Evolutionary conservation across 768 basidiomycete species (phyloP).

Genomic region (Rhizopogon vinicolor): DNA sequence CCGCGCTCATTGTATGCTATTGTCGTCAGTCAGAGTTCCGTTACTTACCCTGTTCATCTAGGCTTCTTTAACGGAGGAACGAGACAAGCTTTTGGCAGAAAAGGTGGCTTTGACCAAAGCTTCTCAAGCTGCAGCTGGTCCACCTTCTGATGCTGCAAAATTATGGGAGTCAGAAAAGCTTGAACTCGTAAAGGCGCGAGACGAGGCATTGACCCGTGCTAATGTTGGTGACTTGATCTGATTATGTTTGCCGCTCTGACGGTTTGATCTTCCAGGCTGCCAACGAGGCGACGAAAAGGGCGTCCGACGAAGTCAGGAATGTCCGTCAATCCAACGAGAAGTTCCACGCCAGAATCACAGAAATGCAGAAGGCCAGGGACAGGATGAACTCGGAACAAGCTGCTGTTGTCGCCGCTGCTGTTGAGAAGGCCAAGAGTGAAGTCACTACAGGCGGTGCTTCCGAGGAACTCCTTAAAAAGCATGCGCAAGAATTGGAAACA

Average conservation of each 20-base stretch:
- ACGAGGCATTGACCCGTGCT: slow-evolving; percentile 53
- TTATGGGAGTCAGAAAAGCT: slow-evolving; percentile 58
- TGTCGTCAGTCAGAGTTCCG: neutral
- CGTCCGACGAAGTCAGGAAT: slow-evolving; percentile 38
- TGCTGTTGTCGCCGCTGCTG: slow-evolving; percentile 49
- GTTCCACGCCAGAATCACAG: slow-evolving; percentile 49
- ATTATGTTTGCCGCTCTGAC: neutral
- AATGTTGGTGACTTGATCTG: slow-evolving; percentile 37
- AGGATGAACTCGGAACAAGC: slow-evolving; percentile 38
- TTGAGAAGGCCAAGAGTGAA: slow-evolving; percentile 52
- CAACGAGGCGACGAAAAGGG: slow-evolving; percentile 41
- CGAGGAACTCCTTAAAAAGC: slow-evolving; percentile 45
- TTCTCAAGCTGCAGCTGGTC: slow-evolving; percentile 4
- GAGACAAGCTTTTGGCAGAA: slow-evolving; percentile 58
- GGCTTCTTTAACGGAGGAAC: slow-evolving; percentile 52
- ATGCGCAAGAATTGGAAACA: slow-evolving; percentile 54
- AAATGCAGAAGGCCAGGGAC: slow-evolving; percentile 49
- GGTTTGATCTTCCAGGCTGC: slow-evolving; percentile 25
- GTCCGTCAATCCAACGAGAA: slow-evolving; percentile 43
- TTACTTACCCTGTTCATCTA: slow-evolving; percentile 19
- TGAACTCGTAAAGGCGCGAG: slow-evolving; percentile 51
- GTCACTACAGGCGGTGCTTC: slow-evolving; percentile 19
- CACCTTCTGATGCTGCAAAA: slow-evolving; percentile 29
- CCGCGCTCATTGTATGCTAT: slow-evolving; percentile 27
- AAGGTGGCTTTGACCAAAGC: slow-evolving; percentile 38